A percentile compares a stretch with the other conserved stretches of the same genome.
phyloP scores from a whole-genome alignment of 148 eudicot species.

The Vaccinium vitisidaea region DNA sequence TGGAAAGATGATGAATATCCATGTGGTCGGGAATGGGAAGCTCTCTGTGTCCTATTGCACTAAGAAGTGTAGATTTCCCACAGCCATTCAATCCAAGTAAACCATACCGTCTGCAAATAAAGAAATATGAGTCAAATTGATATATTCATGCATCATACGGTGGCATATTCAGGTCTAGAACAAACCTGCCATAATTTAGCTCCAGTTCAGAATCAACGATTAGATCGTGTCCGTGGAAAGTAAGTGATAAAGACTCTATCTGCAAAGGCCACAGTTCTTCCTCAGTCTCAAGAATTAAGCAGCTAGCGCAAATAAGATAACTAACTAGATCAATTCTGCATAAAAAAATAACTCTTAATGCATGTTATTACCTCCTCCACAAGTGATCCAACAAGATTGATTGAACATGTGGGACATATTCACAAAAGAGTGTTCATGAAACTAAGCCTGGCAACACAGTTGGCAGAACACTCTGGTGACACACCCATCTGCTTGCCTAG shows the following conservation, averaged over 20 bases:
- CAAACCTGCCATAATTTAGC: constrained; percentile 94
- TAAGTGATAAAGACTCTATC: constrained; percentile 96
- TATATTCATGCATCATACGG: not conserved
- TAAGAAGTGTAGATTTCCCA: constrained; percentile 95
- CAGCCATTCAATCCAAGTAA: constrained; percentile 97
- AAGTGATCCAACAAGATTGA: constrained; percentile 9
- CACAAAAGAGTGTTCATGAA: constrained; percentile 28
- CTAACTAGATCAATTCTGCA: not conserved
- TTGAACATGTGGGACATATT: constrained; percentile 16
- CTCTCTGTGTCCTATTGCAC: constrained; percentile 85
- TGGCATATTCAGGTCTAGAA: not conserved
- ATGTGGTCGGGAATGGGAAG: constrained; percentile 98
- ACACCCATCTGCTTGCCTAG: constrained; percentile 20
- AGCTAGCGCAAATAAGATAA: not conserved
- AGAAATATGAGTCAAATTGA: not conserved
- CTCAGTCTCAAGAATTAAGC: constrained; percentile 3
- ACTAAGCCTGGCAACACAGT: constrained; percentile 24
- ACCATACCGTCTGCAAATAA: constrained; percentile 76
- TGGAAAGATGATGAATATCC: constrained; percentile 89
- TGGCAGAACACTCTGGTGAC: constrained; percentile 10
- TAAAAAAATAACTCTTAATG: not conserved
- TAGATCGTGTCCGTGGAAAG: constrained; percentile 97
- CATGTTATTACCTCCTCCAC: constrained; percentile 20
- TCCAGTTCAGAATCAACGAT: constrained; percentile 87
- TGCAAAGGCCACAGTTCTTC: constrained; percentile 37